Evolutionary conservation across 306 rosid species (phyloP), one percentile per base, ranked within the genome.

Genomic region (Corylus avellana): DNA sequence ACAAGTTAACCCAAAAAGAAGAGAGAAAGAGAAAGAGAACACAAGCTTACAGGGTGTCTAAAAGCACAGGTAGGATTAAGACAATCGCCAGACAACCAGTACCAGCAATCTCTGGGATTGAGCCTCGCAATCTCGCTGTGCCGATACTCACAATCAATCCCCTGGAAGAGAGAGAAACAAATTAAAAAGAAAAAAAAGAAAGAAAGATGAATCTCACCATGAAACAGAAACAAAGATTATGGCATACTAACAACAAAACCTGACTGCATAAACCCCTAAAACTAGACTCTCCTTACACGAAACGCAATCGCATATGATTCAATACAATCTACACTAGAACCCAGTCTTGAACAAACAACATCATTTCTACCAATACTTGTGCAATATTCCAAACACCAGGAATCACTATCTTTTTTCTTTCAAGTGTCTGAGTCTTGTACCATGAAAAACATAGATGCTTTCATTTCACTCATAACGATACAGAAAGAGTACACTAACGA

Each of bases 91-190:
- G 92, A 83, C 75, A 95, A 74, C 98, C 97, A 90, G 84, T 89
- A 95, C 97, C 97, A 91, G 85, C 98, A 95, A 54, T 90, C 98
- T 86, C 94, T 87, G 3, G 97, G 97, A 73, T 95, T 95, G 42
- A 95, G 91, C 87, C 95, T 91, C 11, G 96, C 96, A 68, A 91
- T 84, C 85, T 92, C 97, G 56, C 87, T 86, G 76, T 92, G 98
- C 66, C 98, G 86, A 82, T 89, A 92, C 92, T 92, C 97, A 70
- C 98, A 95, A 57, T 92, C 98, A 64, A 29, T 63, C 16, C 98
- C 98, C 98, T 95, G 44, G 68, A 62, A 37, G 0, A 46, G 78
- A 49, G 13, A 27, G 12, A 74, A 9, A 14, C 18, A 77, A 68
- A 75, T 8, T 44, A 18, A 18, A 8, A 67, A 39, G 1, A 61